These are phyloP conservation scores for Talaromyces funiculosus DNA, from an alignment of 2,329 filamentous ascomycete genomes.

Conservation along the genomic window DNA sequence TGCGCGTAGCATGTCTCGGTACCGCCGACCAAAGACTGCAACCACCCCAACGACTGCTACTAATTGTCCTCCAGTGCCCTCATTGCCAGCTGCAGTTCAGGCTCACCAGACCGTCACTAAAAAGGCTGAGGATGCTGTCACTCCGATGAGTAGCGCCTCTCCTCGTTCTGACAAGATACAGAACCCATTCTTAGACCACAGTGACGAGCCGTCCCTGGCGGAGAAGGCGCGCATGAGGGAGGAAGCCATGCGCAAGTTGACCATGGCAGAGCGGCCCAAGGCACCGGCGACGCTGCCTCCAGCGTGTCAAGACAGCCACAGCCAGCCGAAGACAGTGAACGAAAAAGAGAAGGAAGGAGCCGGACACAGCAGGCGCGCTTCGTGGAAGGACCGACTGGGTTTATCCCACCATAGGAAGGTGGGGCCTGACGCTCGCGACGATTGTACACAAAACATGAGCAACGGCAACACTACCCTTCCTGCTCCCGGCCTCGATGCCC, in stretches of 20 bases:
- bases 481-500: conserved; percentile 63
- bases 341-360: conserved; percentile 1
- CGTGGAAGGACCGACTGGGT: conserved; percentile 28
- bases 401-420: conserved; percentile 15
- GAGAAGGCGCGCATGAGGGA: conserved; percentile 25
- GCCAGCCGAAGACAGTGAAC: background rate
- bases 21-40: conserved; percentile 23
- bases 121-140: background rate
- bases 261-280: conserved; percentile 19
- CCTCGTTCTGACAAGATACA: background rate
- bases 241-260: conserved; percentile 32
- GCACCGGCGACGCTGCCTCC: conserved; percentile 1
- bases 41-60: conserved; percentile 14
- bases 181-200: background rate
- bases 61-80: conserved; percentile 14
- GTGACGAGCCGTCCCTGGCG: conserved; percentile 14
- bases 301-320: background rate
- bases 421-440: conserved; percentile 4
- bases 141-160: background rate
- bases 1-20: conserved; percentile 35
- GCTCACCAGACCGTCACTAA: background rate
- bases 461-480: conserved; percentile 17
- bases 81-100: conserved; percentile 13
- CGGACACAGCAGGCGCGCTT: conserved; percentile 23
- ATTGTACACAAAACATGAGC: background rate